A percentile compares a stretch with the other conserved stretches of the same genome.
These are phyloP conservation scores for Lentinula edodes DNA, from an alignment of 768 basidiomycete genomes.

Conservation along the genomic window DNA sequence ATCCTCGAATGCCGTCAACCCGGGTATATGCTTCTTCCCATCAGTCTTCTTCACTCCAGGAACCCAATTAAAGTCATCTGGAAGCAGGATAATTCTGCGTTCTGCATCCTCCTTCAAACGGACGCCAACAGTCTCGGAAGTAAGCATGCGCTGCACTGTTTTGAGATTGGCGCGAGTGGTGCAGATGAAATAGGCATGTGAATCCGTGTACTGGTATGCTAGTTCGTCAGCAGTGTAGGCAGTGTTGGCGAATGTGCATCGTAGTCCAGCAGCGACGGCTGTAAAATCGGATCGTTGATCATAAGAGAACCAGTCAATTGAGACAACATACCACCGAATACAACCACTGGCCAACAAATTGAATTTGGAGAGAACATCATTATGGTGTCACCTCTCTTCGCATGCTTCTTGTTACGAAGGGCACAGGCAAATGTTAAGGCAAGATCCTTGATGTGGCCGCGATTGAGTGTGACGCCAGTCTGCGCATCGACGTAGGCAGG, in stretches of 20 bases:
- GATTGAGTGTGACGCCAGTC: slow-evolving; percentile 40
- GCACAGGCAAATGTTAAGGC: slow-evolving; percentile 43
- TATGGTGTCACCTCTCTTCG: slow-evolving; percentile 36
- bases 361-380: slow-evolving; percentile 52
- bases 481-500: slow-evolving; percentile 52
- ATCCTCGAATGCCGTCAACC: slow-evolving; percentile 37
- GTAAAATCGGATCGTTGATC: not conserved
- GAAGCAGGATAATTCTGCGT: slow-evolving; percentile 52
- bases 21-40: slow-evolving; percentile 18
- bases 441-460: slow-evolving; percentile 36
- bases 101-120: slow-evolving; percentile 41
- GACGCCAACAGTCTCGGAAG: slow-evolving; percentile 7
- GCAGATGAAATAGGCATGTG: slow-evolving; percentile 57
- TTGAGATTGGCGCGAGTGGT: slow-evolving; percentile 56
- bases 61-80: slow-evolving; percentile 40
- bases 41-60: slow-evolving; percentile 28
- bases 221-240: slow-evolving; percentile 50
- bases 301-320: too few species aligned
- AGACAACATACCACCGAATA: slow-evolving; percentile 23
- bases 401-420: slow-evolving; percentile 24
- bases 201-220: slow-evolving; percentile 58
- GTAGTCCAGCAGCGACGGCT: slow-evolving; percentile 44
- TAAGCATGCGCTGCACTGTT: slow-evolving; percentile 53
- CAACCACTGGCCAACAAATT: slow-evolving; percentile 43
- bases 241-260: slow-evolving; percentile 49